These are phyloP conservation scores for Penicillium verhagenii DNA, from an alignment of 495 filamentous ascomycete genomes.

Conservation along the genomic window DNA sequence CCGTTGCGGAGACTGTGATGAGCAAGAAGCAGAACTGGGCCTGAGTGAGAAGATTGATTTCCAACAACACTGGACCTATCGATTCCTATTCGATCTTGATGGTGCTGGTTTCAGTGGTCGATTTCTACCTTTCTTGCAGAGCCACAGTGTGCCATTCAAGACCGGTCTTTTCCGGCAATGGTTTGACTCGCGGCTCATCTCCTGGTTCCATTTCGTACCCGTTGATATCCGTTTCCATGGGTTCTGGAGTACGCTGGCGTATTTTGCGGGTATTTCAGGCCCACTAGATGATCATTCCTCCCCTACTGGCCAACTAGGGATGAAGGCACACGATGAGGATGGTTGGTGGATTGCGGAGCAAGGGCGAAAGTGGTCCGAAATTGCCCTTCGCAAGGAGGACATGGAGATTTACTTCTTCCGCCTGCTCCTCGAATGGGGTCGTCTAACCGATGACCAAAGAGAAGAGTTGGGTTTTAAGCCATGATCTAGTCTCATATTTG, in stretches of 20 bases:
- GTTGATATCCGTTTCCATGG: constrained; percentile 67
- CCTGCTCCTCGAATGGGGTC: constrained; percentile 72
- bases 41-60: constrained; percentile 44
- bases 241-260: constrained; percentile 62
- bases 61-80: constrained; percentile 61
- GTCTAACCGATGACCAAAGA: constrained; percentile 61
- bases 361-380: constrained; percentile 62
- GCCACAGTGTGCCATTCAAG: constrained; percentile 62
- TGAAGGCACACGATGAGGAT: constrained; percentile 44
- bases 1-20: constrained; percentile 57
- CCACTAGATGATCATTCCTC: constrained; percentile 3
- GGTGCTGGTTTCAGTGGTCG: constrained; percentile 65
- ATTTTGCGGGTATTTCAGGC: constrained; percentile 51
- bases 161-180: constrained; percentile 68
- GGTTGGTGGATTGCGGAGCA: constrained; percentile 64
- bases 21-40: constrained; percentile 52
- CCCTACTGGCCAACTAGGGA: constrained; percentile 13
- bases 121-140: constrained; percentile 61
- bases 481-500: neutral
- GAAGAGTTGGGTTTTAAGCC: constrained; percentile 55
- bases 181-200: constrained; percentile 66
- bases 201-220: constrained; percentile 80
- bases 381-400: constrained; percentile 71
- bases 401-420: constrained; percentile 83
- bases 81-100: constrained; percentile 68